A percentile compares a stretch with the other conserved stretches of the same genome.
phyloP scores from a whole-genome alignment of 148 eudicot species.

The Dianthus caryophyllus region DNA sequence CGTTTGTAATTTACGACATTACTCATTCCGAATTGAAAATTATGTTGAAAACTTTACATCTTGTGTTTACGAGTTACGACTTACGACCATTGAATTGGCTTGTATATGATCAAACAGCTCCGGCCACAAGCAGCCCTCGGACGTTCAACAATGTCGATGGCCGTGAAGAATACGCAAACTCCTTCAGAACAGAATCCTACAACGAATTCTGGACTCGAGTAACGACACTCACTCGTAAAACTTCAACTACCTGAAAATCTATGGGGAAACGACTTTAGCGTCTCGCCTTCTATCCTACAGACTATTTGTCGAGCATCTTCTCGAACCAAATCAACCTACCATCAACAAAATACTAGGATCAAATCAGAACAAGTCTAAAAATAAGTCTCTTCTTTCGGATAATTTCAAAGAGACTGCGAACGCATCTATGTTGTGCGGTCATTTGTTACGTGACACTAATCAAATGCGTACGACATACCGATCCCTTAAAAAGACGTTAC shows the following conservation, averaged over 20 bases:
- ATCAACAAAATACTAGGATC: constrained; percentile 35
- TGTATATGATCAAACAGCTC: constrained; percentile 8
- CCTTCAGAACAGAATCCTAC: constrained; percentile 93
- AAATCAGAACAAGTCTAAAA: constrained; percentile 23
- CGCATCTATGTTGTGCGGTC: constrained; percentile 64
- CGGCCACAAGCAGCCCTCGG: constrained; percentile 8
- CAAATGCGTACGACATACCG: constrained; percentile 36
- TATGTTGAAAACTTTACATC: not conserved
- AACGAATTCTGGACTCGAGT: constrained; percentile 75
- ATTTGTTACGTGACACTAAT: constrained; percentile 53
- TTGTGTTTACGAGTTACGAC: not conserved
- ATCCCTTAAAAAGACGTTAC: constrained; percentile 35
- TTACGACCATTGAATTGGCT: too few species aligned
- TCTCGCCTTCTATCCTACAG: constrained; percentile 80
- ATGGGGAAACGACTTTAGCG: constrained; percentile 56
- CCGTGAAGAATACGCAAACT: constrained; percentile 86
- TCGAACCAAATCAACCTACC: constrained; percentile 82
- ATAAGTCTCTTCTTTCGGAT: constrained; percentile 43
- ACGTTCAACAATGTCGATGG: constrained; percentile 34
- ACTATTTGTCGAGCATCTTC: constrained; percentile 68
- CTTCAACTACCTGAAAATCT: constrained; percentile 23
- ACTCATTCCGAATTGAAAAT: too few species aligned
- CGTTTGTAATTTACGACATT: not conserved
- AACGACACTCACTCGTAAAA: constrained; percentile 31
- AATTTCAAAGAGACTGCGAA: constrained; percentile 61